These are phyloP conservation scores for Tuber microsphaerosporum DNA, from an alignment of 495 filamentous ascomycete genomes.

Conservation along the genomic window DNA sequence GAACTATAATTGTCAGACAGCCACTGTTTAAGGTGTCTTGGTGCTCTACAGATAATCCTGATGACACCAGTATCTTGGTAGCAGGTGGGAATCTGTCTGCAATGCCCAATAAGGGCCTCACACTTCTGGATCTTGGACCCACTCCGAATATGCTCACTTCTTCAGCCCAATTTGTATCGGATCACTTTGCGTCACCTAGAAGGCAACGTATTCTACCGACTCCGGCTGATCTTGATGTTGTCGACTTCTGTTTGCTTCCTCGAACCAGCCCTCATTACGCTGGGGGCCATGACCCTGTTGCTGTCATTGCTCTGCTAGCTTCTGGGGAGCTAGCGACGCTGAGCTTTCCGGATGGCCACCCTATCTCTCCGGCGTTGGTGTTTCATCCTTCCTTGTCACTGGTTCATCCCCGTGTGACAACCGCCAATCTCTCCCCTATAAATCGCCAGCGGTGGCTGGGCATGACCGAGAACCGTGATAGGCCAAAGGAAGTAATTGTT, in stretches of 20 bases:
- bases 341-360: conserved; percentile 83
- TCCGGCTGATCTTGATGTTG: conserved; percentile 68
- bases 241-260: conserved; percentile 78
- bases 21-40: conserved; percentile 72
- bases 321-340: conserved; percentile 83
- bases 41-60: conserved; percentile 86
- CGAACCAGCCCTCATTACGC: conserved; percentile 73
- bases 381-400: conserved; percentile 75
- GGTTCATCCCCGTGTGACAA: conserved; percentile 78
- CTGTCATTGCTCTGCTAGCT: conserved; percentile 65
- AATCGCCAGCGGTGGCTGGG: conserved; percentile 78
- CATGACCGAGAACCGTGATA: conserved; percentile 58
- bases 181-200: conserved; percentile 68
- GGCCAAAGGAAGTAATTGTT: conserved; percentile 60
- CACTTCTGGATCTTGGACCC: conserved; percentile 77
- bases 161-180: conserved; percentile 70
- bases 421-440: conserved; percentile 58
- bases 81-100: conserved; percentile 67
- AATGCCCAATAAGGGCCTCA: conserved; percentile 63
- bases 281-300: conserved; percentile 83
- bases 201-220: conserved; percentile 62
- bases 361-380: conserved; percentile 84
- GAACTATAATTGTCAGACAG: conserved; percentile 53
- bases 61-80: conserved; percentile 83
- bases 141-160: conserved; percentile 88